Base-by-base conservation (phyloP, 108 stramenopile species). In the Chaetoceros tenuissimus region DNA sequence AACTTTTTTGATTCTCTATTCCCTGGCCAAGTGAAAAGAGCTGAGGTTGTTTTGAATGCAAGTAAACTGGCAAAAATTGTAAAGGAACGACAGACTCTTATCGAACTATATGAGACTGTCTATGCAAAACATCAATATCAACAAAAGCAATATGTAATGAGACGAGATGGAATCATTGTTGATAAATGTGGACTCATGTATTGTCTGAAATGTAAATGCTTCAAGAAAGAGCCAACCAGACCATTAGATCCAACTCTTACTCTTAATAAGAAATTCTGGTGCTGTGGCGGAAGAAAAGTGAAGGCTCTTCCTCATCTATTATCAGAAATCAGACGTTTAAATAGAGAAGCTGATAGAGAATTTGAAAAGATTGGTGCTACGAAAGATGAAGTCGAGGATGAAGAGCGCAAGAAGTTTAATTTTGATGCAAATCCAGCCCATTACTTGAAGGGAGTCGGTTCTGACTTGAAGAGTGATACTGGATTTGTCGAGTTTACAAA, bases 401-500 rank as follows among this genome's bases (percentile, higher is more conserved):
- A 21, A 10, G 24, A 31, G 2, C n/a, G 47, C 17, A 20, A 21
- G 2, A 21, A 31, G 34, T 17, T 23, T 23, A 26, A 31, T 29
- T 31, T 56, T 22, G 18, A n/a, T 1, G 34, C 23, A 23, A 29
- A 29, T 31, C 23, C 34, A 17, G 43, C 22, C 30, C 44, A 23
- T 3, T 59, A 47, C 45, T 8, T 31, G 21, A 28, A 44, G 2
- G 54, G 53, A 19, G 34, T 51, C 1, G 20, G 25, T 22, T 19
- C 62, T 5, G 67, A 68, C 23, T 64, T 68, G 21, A 57, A 60
- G 25, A 62, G 59, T 55, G 51, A 52, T 18, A 79, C 78, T 23
- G 78, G 73, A 16, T 57, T 83, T 58, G 78, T 83, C 20, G 68
- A 67, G 50, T 83, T 83, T 69, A 74, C 67, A 31, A 63, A 65